Conservation (phyloP, 2,329 filamentous ascomycete species). For the Aspergillus sp. region DNA sequence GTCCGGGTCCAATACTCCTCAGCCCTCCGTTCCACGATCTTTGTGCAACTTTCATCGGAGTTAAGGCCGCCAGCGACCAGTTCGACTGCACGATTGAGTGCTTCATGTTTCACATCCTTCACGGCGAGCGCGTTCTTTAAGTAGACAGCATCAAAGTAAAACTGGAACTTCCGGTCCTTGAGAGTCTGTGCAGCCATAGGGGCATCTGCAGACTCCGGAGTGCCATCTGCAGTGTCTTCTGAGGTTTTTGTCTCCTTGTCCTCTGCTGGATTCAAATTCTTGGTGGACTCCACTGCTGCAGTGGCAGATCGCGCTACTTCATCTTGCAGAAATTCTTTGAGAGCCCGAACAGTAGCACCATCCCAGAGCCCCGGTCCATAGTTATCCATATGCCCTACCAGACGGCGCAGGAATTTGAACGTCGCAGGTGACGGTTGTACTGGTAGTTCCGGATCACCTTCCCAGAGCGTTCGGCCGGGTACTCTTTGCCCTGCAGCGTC, state of each 20-base stretch:
- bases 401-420: conserved; percentile 67
- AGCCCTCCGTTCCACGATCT: conserved; percentile 60
- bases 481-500: conserved; percentile 51
- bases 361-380: conserved; percentile 81
- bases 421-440: conserved; percentile 71
- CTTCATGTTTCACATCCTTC: conserved; percentile 6
- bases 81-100: conserved; percentile 48
- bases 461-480: conserved; percentile 71
- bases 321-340: conserved; percentile 60
- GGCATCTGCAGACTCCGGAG: neutral
- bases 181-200: conserved; percentile 11
- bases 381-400: conserved; percentile 66
- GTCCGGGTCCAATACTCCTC: conserved; percentile 82
- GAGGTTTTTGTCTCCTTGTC: neutral
- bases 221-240: conserved; percentile 2
- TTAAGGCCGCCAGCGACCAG: conserved; percentile 48
- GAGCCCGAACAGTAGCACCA: conserved; percentile 56
- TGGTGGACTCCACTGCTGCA: conserved; percentile 21
- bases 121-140: conserved; percentile 25
- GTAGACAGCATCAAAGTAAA: conserved; percentile 38
- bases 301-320: conserved; percentile 41
- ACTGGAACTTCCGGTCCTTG: conserved; percentile 35
- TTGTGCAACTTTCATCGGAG: conserved; percentile 48
- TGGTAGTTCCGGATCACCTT: conserved; percentile 71
- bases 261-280: conserved; percentile 2